A percentile compares a stretch with the other conserved stretches of the same genome.
phyloP scores from a whole-genome alignment of 2,329 filamentous ascomycete species.

The Cadophora sp. region DNA sequence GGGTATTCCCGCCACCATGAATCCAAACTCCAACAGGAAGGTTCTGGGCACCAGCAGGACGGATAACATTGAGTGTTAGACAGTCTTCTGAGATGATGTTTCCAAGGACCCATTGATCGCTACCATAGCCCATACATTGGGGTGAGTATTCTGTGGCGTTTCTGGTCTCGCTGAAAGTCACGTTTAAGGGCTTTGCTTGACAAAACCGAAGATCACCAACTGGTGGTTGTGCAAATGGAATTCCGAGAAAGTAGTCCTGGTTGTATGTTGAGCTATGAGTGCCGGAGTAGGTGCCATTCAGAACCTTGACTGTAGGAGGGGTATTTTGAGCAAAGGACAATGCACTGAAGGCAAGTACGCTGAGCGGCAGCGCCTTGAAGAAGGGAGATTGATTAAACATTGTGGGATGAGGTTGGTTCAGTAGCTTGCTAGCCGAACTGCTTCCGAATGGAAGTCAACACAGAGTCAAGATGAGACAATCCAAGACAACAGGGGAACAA shows the following conservation, averaged over 20 bases:
- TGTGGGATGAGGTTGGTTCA: not conserved
- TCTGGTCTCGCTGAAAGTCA: conserved; percentile 31
- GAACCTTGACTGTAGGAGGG: conserved; percentile 29
- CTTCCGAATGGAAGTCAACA: not conserved
- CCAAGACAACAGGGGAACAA: not conserved
- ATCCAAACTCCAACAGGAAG: conserved; percentile 63
- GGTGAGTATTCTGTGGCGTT: conserved; percentile 22
- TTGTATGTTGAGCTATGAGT: conserved; percentile 29
- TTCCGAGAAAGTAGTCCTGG: conserved; percentile 36
- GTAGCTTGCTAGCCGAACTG: not conserved
- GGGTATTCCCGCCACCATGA: conserved; percentile 47
- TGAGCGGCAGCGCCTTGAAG: not conserved
- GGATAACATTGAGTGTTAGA: conserved; percentile 61
- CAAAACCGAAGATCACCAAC: conserved; percentile 29
- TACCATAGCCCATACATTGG: conserved; percentile 33
- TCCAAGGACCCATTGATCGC: conserved; percentile 25
- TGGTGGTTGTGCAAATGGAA: conserved; percentile 35
- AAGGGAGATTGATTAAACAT: not conserved
- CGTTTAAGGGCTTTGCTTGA: conserved; percentile 29
- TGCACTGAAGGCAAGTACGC: not conserved
- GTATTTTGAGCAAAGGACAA: conserved; percentile 12
- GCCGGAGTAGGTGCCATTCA: conserved; percentile 37
- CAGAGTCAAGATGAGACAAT: conserved; percentile 5
- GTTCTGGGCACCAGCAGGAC: conserved; percentile 49
- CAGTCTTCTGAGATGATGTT: conserved; percentile 53